These are phyloP conservation scores for Eutypa lata DNA, from an alignment of 2,329 filamentous ascomycete genomes.

Conservation along the genomic window DNA sequence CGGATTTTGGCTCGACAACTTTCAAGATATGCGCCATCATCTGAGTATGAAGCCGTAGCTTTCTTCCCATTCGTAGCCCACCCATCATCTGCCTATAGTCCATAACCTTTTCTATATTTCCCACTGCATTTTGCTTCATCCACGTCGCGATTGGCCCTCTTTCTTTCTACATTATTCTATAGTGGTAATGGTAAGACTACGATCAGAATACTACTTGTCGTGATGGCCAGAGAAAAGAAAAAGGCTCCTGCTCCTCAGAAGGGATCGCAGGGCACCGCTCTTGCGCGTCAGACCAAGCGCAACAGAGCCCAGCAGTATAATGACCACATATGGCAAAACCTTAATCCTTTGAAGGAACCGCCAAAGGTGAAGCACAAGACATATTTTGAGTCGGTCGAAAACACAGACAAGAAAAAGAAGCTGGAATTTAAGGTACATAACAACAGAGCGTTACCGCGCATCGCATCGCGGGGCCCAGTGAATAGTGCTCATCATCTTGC, in stretches of 20 bases:
- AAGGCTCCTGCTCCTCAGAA: slow-evolving; percentile 26
- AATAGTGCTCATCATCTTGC: slow-evolving; percentile 17
- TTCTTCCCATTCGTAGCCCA: neutral
- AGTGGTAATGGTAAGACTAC: slow-evolving; percentile 30
- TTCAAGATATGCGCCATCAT: neutral
- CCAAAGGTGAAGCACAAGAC: slow-evolving; percentile 56
- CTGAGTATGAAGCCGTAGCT: neutral
- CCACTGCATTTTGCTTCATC: neutral
- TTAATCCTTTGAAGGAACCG: slow-evolving; percentile 28
- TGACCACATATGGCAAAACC: slow-evolving; percentile 23
- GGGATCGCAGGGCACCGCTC: slow-evolving; percentile 15
- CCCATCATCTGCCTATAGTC: no score
- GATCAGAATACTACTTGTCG: slow-evolving; percentile 13
- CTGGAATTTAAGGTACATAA: slow-evolving; percentile 56
- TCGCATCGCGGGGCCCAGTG: neutral
- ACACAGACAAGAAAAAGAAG: slow-evolving; percentile 62
- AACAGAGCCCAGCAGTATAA: slow-evolving; percentile 24
- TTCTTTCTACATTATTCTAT: slow-evolving; percentile 6
- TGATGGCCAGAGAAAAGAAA: slow-evolving; percentile 30
- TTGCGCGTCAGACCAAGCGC: slow-evolving; percentile 24
- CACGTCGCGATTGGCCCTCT: slow-evolving; percentile 12
- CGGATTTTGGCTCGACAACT: neutral
- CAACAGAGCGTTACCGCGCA: neutral
- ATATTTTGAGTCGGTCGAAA: slow-evolving; percentile 63
- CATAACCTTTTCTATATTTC: neutral